These are phyloP conservation scores for Pyrus betulifolia DNA, from an alignment of 306 rosid species.

Conservation along the genomic window DNA sequence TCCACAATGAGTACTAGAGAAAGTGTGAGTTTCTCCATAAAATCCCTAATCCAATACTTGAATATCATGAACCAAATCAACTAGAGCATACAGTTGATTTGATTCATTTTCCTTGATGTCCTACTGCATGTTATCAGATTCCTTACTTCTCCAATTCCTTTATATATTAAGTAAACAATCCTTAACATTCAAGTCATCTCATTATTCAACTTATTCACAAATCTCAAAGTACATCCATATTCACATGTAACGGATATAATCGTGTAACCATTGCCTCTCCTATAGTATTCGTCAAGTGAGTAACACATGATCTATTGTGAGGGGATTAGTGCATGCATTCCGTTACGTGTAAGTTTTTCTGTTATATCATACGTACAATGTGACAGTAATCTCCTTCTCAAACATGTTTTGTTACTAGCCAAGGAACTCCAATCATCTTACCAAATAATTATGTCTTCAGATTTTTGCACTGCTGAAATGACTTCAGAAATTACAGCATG, in stretches of 20 bases:
- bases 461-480: no score
- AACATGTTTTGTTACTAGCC: background rate
- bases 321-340: background rate
- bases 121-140: no score
- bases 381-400: background rate
- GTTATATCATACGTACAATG: background rate
- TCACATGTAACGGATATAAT: background rate
- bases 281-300: background rate
- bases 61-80: background rate
- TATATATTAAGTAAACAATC: background rate
- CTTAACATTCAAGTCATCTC: background rate
- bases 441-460: background rate
- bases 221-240: background rate
- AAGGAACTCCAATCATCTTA: background rate
- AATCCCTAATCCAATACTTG: background rate
- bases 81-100: background rate
- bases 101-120: no score
- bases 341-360: background rate
- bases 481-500: background rate
- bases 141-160: background rate
- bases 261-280: background rate
- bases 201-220: background rate
- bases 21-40: background rate
- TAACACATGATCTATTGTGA: background rate
- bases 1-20: no score